phyloP scores from a whole-genome alignment of 257 asterid genomes.

The Nicotiana paniculata region DNA sequence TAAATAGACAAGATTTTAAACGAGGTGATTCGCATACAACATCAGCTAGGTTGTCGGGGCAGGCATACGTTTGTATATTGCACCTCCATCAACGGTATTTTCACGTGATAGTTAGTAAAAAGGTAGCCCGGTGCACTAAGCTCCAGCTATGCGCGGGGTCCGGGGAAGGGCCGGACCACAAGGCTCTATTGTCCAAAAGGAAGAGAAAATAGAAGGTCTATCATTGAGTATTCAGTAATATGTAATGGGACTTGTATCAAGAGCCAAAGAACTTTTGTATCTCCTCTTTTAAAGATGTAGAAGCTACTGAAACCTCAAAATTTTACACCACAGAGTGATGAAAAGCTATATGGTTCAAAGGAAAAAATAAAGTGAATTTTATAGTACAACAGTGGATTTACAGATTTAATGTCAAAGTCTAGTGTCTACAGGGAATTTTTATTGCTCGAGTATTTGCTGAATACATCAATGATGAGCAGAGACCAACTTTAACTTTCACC shows the following conservation, averaged over 20 bases:
- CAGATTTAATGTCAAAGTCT: not conserved
- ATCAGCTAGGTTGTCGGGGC: not conserved
- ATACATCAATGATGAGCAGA: not conserved
- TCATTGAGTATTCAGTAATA: not conserved
- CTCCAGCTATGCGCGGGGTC: too few species aligned
- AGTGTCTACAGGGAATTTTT: not conserved
- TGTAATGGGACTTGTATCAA: not conserved
- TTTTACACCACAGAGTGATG: not conserved
- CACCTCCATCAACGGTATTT: not conserved
- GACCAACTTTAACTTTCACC: slow-evolving; percentile 18
- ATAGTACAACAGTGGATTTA: not conserved
- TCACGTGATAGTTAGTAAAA: not conserved
- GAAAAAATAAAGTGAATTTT: not conserved
- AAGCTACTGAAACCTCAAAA: not conserved
- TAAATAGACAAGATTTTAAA: not conserved
- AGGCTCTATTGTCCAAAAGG: not conserved
- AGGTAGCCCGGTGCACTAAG: too few species aligned
- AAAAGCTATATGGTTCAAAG: not conserved
- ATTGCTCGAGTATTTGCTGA: not conserved
- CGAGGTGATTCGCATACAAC: not conserved
- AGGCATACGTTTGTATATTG: too few species aligned
- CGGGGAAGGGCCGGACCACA: too few species aligned
- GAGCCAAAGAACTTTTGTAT: not conserved
- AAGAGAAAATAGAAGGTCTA: not conserved
- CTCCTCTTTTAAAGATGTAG: not conserved